Evolutionary conservation across 164 flowering plant species (phyloP), one percentile per base, ranked within the genome.

Genomic region (Taxillus chinensis): DNA sequence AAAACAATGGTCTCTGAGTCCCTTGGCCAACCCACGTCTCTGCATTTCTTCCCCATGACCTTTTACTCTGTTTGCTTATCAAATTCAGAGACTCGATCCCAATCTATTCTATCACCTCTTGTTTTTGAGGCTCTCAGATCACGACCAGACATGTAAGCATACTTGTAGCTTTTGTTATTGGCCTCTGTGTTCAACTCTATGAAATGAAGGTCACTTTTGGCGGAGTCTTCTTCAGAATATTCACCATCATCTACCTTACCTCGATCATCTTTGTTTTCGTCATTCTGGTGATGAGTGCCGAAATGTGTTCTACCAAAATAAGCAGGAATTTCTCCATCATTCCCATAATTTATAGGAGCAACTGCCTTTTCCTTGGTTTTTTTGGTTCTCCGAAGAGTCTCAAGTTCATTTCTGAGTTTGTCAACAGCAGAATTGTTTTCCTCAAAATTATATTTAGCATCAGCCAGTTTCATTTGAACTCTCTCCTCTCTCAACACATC

Each of bases 391-490:
- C 86, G 65, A 57, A 74, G 75, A 39, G 68, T 73, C 75, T 86
- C 87, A 8, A 91, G 83, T 64, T 92, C 87, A 51, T 41, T 73
- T 57, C 80, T 84, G 49, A 88, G 71, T 82, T 76, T 79, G 57
- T 86, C 87, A 37, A 89, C 80, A 5, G 83, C 87, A 0, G 88
- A 87, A 69, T 85, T 84, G 68, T 86, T 90, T 82, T 89, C 95
- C 74, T 93, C 96, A 55, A 80, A 86, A 13, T 88, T 87, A 80
- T 79, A 80, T 66, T 83, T 88, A 2, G 96, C 96, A 63, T 93
- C 96, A 0, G 86, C 79, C 8, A 88, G 81, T 71, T 88, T 90
- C 95, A 88, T 84, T 64, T 85, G 96, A 15, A 81, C 84, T 67
- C 93, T 71, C 63, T 88, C 96, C 74, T 88, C 96, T 0, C 89